These are phyloP conservation scores for Cinnamomum micranthum DNA, from an alignment of 164 flowering plant species.

Conservation along the genomic window DNA sequence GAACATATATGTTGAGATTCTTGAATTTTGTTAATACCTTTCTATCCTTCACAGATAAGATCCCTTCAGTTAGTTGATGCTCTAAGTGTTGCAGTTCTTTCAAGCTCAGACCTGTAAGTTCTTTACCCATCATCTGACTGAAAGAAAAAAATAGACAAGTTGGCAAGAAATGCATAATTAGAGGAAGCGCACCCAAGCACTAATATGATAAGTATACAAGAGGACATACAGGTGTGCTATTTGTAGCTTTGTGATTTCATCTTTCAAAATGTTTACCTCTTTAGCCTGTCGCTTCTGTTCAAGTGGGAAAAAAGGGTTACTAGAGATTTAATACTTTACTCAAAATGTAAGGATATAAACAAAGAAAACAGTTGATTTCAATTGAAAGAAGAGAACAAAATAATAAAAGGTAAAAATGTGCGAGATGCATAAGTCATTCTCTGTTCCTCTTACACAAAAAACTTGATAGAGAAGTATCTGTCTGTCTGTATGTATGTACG, in stretches of 20 bases:
- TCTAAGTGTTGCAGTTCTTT: slow-evolving; percentile 73
- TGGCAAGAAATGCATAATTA: not conserved
- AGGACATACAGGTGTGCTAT: slow-evolving; percentile 48
- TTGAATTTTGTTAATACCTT: slow-evolving; percentile 40
- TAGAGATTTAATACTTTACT: not conserved
- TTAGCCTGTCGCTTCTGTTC: slow-evolving; percentile 30
- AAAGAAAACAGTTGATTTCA: not conserved
- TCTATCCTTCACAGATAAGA: slow-evolving; percentile 53
- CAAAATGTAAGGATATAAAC: not conserved
- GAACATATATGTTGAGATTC: not conserved
- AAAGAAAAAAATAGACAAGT: slow-evolving; percentile 2
- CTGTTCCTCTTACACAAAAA: too few species aligned
- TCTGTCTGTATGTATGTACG: too few species aligned
- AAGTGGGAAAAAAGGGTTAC: not conserved
- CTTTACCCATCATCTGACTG: slow-evolving; percentile 73
- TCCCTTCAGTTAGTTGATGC: slow-evolving; percentile 61
- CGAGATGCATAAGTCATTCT: not conserved
- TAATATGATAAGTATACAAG: not conserved
- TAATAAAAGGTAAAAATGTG: too few species aligned
- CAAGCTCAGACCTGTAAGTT: slow-evolving; percentile 50
- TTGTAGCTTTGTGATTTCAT: slow-evolving; percentile 55
- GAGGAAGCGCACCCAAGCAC: not conserved
- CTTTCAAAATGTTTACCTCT: slow-evolving; percentile 50
- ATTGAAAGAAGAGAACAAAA: too few species aligned
- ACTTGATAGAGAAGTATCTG: not conserved